These are phyloP conservation scores for Aspergillus caelatus DNA, from an alignment of 2,329 filamentous ascomycete species.

Conservation along the genomic window DNA sequence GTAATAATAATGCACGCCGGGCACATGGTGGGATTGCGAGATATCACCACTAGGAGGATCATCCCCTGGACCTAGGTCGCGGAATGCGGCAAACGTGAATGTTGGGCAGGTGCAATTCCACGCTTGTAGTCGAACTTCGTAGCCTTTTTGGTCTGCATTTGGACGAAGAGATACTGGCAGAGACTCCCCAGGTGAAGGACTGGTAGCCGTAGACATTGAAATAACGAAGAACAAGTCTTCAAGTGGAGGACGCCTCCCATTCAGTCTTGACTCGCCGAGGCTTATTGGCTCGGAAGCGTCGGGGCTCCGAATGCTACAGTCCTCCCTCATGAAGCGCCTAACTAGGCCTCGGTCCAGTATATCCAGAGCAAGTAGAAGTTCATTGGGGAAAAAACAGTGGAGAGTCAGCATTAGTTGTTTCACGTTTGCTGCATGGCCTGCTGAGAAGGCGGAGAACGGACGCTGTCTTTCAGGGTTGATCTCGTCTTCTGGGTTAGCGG, in stretches of 20 bases:
- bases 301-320: background rate
- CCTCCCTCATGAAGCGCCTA: constrained; percentile 50
- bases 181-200: constrained; percentile 22
- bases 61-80: constrained; percentile 37
- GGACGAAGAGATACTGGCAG: background rate
- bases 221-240: constrained; percentile 64
- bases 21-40: background rate
- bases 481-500: background rate
- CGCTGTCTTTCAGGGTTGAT: background rate
- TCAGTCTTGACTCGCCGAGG: background rate
- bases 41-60: background rate
- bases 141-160: constrained; percentile 45
- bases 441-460: constrained; percentile 16
- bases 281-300: background rate
- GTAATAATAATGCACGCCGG: constrained; percentile 24
- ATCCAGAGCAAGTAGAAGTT: constrained; percentile 83
- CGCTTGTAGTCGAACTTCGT: constrained; percentile 71
- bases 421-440: constrained; percentile 27
- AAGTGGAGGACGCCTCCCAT: background rate
- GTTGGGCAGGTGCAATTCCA: constrained; percentile 93
- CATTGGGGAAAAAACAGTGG: constrained; percentile 80
- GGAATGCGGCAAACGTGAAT: constrained; percentile 75
- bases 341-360: constrained; percentile 79
- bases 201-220: constrained; percentile 53
- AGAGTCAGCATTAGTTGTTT: constrained; percentile 72